These are phyloP conservation scores for Penicillium sp. DNA, from an alignment of 2,329 filamentous ascomycete species.

Conservation along the genomic window DNA sequence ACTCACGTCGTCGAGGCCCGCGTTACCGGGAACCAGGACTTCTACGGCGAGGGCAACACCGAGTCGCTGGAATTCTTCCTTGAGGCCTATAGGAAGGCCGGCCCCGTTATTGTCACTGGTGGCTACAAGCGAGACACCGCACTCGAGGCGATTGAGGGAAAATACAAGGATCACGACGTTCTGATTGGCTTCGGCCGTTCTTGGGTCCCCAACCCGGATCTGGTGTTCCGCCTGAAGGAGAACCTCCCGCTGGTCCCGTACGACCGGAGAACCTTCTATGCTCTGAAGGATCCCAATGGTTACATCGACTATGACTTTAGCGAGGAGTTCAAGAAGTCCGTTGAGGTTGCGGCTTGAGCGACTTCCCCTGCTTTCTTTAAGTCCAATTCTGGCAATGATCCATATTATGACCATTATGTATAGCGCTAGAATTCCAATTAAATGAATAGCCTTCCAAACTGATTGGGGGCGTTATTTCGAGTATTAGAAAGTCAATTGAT, in stretches of 20 bases:
- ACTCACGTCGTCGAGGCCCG: slow-evolving; percentile 60
- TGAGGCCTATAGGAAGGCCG: slow-evolving; percentile 42
- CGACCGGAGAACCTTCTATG: slow-evolving; percentile 18
- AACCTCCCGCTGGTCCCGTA: slow-evolving; percentile 14
- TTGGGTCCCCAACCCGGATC: slow-evolving; percentile 25
- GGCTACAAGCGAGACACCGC: slow-evolving; percentile 42
- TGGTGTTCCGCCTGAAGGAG: slow-evolving; percentile 17
- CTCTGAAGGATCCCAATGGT: slow-evolving; percentile 5
- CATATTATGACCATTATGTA: too few relatives aligned
- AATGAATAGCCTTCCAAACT: too few relatives aligned
- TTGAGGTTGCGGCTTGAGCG: too few relatives aligned
- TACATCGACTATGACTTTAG: slow-evolving; percentile 32
- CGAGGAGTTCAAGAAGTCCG: slow-evolving; percentile 6
- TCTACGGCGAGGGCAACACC: neutral
- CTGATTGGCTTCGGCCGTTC: slow-evolving; percentile 34
- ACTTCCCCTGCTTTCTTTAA: too few relatives aligned
- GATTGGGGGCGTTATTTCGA: too few relatives aligned
- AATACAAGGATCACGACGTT: slow-evolving; percentile 21
- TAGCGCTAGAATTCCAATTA: too few relatives aligned
- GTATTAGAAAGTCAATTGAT: too few relatives aligned
- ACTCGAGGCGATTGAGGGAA: slow-evolving; percentile 30
- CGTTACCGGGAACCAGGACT: slow-evolving; percentile 1
- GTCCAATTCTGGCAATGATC: too few relatives aligned
- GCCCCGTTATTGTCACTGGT: slow-evolving; percentile 50
- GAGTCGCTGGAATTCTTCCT: slow-evolving; percentile 41